These are phyloP conservation scores for Melanogaster broomeanus DNA, from an alignment of 768 basidiomycete genomes.

Conservation along the genomic window DNA sequence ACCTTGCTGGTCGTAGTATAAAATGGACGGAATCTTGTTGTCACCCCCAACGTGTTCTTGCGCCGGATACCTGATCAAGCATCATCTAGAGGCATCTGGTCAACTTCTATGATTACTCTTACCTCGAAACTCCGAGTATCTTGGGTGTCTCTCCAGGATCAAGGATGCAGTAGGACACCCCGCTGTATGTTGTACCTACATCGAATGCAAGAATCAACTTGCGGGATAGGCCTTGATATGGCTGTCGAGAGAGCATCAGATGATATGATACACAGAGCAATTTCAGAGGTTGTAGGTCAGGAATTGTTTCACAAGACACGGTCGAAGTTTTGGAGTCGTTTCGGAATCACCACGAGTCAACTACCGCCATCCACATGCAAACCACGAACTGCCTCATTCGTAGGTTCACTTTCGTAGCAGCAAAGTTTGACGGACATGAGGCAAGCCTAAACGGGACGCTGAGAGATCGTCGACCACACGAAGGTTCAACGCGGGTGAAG, in stretches of 20 bases:
- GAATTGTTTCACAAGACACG: too few relatives aligned
- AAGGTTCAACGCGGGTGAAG: too few relatives aligned
- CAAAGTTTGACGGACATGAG: too few relatives aligned
- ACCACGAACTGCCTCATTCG: too few relatives aligned
- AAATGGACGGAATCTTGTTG: conserved; percentile 46
- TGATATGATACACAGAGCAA: too few relatives aligned
- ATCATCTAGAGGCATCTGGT: not conserved
- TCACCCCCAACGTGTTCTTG: conserved; percentile 40
- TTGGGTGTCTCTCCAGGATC: conserved; percentile 32
- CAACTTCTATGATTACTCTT: not conserved
- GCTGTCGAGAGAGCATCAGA: conserved; percentile 31
- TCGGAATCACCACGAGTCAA: too few relatives aligned
- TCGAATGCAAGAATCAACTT: conserved; percentile 40
- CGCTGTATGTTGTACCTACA: conserved; percentile 39
- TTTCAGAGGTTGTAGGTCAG: too few relatives aligned
- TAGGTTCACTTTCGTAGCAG: too few relatives aligned
- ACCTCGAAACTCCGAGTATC: conserved; percentile 20
- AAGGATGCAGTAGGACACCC: conserved; percentile 39
- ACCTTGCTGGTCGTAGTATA: conserved; percentile 45
- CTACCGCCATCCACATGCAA: too few relatives aligned
- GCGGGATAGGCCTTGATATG: conserved; percentile 33
- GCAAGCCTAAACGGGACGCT: too few relatives aligned
- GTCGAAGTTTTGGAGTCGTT: too few relatives aligned
- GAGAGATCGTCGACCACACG: too few relatives aligned
- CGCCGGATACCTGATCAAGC: conserved; percentile 32